Base-by-base conservation (phyloP, 164 flowering plant genomes). In the Vitis riparia region DNA sequence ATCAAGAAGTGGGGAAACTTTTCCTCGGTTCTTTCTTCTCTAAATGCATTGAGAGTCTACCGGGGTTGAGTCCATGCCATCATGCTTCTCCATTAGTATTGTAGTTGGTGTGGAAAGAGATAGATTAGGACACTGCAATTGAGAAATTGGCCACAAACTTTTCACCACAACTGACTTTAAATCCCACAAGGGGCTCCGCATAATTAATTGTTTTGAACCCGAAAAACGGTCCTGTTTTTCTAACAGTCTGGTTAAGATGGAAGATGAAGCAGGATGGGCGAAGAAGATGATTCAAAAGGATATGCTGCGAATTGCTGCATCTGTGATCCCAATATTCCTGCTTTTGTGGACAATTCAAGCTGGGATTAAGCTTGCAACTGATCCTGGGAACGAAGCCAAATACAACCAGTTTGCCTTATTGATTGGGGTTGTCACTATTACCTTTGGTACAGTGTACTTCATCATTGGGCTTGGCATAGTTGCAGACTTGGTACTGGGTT, bases 391-490 rank as follows among this genome's bases (percentile, higher is more conserved):
- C 56, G 64, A 61, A 16, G 11, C 23, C 0, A 55, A 11, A 0
- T 53, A 44, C 16, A 61, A 50, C 8, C 27, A 27, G n/a, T 50
- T 57, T 60, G 64, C 60, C 49, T 51, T 75, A 32, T 15, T 16
- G 5, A 17, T 78, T 12, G 78, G 76, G 51, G 67, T 49, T 47
- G 12, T 51, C n/a, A 74, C 72, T 0, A 59, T 76, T n/a, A 52
- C 63, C 9, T 58, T 74, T 14, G 73, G 73, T 49, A 11, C 69
- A 23, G 2, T 65, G n/a, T 64, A 63, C 62, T 29, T 71, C 27
- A 63, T 74, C 23, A 27, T 75, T 12, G 81, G 76, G 56, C 10
- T 72, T 11, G 71, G 75, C 48, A 67, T 80, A 52, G 51, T 80
- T 16, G 77, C 71, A 13, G 76, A 70, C 68, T 55, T 77, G 51